Evolutionary conservation across 208 protist genomes (phyloP).

Genomic region (Crithidia sp.): DNA sequence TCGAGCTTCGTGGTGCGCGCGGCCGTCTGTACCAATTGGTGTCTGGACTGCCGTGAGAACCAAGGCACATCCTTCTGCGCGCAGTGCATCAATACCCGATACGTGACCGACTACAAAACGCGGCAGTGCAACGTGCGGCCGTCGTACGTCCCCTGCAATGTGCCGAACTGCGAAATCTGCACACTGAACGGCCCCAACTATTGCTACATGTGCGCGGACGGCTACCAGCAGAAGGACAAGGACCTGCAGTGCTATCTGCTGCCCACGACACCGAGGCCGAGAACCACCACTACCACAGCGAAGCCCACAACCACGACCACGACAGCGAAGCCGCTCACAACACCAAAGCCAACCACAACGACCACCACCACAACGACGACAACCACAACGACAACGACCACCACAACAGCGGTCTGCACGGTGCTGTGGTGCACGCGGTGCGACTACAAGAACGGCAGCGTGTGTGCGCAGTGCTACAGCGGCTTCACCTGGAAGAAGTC

Average conservation of each 20-base stretch:
- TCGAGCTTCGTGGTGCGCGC: not conserved
- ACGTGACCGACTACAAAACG: conserved; percentile 7
- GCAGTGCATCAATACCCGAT: conserved; percentile 8
- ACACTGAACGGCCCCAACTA: conserved; percentile 2
- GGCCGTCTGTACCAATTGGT: not conserved
- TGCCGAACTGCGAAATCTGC: not conserved
- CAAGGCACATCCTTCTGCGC: not conserved
- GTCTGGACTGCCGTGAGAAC: conserved; percentile 9
- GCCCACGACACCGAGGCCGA: not conserved
- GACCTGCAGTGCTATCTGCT: conserved; percentile 6
- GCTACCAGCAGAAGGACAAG: conserved; percentile 13
- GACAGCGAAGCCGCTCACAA: not conserved
- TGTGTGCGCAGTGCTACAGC: conserved; percentile 9
- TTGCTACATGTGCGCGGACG: conserved; percentile 15
- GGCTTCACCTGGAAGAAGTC: conserved; percentile 17
- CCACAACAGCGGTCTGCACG: conserved; percentile 5
- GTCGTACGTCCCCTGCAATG: not conserved
- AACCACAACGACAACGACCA: conserved; percentile 3
- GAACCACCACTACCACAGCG: not conserved
- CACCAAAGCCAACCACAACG: not conserved
- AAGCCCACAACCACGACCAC: conserved; percentile 3
- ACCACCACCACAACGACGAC: not conserved
- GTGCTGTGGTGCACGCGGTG: conserved; percentile 10
- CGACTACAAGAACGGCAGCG: conserved; percentile 7
- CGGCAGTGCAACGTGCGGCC: conserved; percentile 8